phyloP scores from a whole-genome alignment of 108 stramenopile species.

The Nitzschia sp. region DNA sequence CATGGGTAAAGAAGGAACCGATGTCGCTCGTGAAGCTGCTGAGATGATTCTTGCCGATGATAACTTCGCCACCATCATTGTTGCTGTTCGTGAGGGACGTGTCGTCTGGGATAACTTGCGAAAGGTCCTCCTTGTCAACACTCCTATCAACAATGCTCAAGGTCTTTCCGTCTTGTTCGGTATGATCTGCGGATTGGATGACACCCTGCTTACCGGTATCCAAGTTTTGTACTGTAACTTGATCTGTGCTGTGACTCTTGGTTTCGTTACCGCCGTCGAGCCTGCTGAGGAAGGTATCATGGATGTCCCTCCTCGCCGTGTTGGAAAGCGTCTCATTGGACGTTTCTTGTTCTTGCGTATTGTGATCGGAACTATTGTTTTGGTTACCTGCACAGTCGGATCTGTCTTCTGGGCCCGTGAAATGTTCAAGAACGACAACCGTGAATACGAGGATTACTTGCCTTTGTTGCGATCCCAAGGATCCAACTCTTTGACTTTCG shows the following conservation, averaged over 20 bases:
- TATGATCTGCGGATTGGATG: slow-evolving; percentile 51
- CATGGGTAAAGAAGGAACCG: slow-evolving; percentile 97
- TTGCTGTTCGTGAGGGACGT: slow-evolving; percentile 73
- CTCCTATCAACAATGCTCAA: slow-evolving; percentile 84
- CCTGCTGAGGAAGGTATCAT: slow-evolving; percentile 86
- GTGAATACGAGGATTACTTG: slow-evolving; percentile 37
- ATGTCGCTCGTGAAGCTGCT: slow-evolving; percentile 95
- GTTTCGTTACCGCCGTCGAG: slow-evolving; percentile 78
- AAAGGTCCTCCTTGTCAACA: slow-evolving; percentile 74
- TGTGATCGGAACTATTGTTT: slow-evolving; percentile 54
- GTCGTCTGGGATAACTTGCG: slow-evolving; percentile 84
- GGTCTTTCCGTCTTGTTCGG: slow-evolving; percentile 77
- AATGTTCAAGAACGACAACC: neutral
- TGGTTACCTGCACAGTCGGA: slow-evolving; percentile 56
- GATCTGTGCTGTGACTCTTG: slow-evolving; percentile 82
- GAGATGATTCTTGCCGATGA: slow-evolving; percentile 97
- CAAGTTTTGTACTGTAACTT: slow-evolving; percentile 84
- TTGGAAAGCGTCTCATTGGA: slow-evolving; percentile 80
- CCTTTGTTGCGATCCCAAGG: slow-evolving; percentile 51
- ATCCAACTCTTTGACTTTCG: slow-evolving; percentile 79
- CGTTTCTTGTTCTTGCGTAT: slow-evolving; percentile 74
- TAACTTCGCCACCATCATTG: slow-evolving; percentile 94
- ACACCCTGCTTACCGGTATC: slow-evolving; percentile 66
- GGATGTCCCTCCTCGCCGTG: slow-evolving; percentile 63
- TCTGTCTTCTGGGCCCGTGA: slow-evolving; percentile 45